phyloP scores from a whole-genome alignment of 2,329 filamentous ascomycete genomes.

The Colletotrichum sojae region DNA sequence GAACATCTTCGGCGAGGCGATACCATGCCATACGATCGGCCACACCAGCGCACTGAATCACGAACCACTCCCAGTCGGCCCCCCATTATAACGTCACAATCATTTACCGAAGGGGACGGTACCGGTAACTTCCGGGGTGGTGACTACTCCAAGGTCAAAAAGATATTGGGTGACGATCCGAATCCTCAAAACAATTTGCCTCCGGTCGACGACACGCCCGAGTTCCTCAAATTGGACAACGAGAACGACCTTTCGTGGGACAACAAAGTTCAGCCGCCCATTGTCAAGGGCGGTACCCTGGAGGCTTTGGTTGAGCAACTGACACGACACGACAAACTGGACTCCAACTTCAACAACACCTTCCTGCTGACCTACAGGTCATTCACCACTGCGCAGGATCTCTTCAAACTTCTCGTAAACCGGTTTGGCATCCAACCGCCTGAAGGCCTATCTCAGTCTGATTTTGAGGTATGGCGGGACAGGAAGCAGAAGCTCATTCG shows the following conservation, averaged over 20 bases:
- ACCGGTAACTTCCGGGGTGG: conserved; percentile 70
- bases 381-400: conserved; percentile 89
- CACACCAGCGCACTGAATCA: conserved; percentile 72
- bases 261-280: conserved; percentile 79
- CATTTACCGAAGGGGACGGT: conserved; percentile 74
- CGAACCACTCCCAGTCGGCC: conserved; percentile 60
- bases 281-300: conserved; percentile 90
- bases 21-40: conserved; percentile 67
- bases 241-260: conserved; percentile 94
- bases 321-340: conserved; percentile 94
- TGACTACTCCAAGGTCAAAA: conserved; percentile 75
- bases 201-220: conserved; percentile 82
- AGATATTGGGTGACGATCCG: conserved; percentile 76
- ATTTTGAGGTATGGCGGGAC: conserved; percentile 91
- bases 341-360: conserved; percentile 96
- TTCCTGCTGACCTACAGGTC: conserved; percentile 97
- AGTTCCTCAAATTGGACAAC: conserved; percentile 87
- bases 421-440: conserved; percentile 95
- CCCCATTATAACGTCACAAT: conserved; percentile 68
- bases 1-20: conserved; percentile 71
- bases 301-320: conserved; percentile 93
- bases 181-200: conserved; percentile 61
- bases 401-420: conserved; percentile 93
- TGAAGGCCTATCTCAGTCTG: conserved; percentile 79
- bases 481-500: conserved; percentile 96